Base-by-base conservation (phyloP, 2,329 filamentous ascomycete genomes). In the Mariannaea elegans region DNA sequence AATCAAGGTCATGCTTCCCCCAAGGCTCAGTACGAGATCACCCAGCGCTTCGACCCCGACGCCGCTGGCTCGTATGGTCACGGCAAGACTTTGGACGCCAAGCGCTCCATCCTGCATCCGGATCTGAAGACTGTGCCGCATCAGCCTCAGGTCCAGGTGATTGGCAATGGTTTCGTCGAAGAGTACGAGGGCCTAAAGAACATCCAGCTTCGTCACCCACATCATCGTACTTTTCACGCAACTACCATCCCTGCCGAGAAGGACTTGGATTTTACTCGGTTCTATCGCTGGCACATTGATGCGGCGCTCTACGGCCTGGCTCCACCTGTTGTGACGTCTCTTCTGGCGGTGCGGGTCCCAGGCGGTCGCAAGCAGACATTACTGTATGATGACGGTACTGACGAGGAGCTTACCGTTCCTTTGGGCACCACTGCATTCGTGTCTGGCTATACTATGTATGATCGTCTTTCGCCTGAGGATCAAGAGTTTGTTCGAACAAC, bases 251-350 rank as follows among this genome's bases (percentile, higher is more conserved):
- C 89, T 0, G 76, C 75, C 13, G 74, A 76, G 7, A 80, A 83
- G n/a, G 82, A 84, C 61, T 73, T 82, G 18, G 77, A 77, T 66
- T 81, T 72, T 59, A 85, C 83, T 3, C 79, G 78, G 77, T 88
- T 92, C 77, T 93, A 91, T 76, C 81, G 90, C 59, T 93, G 91
- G 90, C 90, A 93, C 73, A 93, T 93, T 53, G 90, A 93, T 69
- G 90, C 91, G 3, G 90, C 90, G 1, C 78, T 93, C 6, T 93
- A 93, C 71, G 89, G 85, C 16, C 82, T 93, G 7, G 86, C 90
- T n/a, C 90, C 91, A 3, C 90, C 91, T 2, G 82, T 88, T 23
- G 90, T 88, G 3, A 94, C 91, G 0, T 88, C 87, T 1, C 81
- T 94, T 21, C 81, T 93, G 56, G 91, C 91, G 0, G 90, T 93